phyloP scores from a whole-genome alignment of 164 flowering plant species.

The Buxus sempervirens region DNA sequence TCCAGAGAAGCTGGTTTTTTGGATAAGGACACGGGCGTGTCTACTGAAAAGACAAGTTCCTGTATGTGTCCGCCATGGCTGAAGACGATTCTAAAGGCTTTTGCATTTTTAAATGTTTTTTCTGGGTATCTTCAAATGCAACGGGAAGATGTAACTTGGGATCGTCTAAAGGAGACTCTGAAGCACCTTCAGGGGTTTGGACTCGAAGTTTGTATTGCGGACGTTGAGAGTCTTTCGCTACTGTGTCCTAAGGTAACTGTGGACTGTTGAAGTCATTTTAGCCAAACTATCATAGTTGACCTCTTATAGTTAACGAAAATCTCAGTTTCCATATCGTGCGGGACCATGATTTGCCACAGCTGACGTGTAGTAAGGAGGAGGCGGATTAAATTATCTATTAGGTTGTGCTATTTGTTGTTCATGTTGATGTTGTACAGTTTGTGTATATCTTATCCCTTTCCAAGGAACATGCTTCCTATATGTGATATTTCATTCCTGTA shows the following conservation, averaged over 20 bases:
- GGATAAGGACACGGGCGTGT: slow-evolving; percentile 10
- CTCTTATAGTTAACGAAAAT: no score
- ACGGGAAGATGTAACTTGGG: slow-evolving; percentile 26
- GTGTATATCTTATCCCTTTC: no score
- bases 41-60: slow-evolving; percentile 9
- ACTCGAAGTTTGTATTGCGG: slow-evolving; percentile 38
- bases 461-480: no score
- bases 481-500: no score
- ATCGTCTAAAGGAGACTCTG: slow-evolving; percentile 36
- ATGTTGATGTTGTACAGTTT: no score
- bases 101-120: slow-evolving; percentile 62
- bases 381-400: no score
- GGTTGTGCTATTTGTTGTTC: no score
- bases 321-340: not conserved
- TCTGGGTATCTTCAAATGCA: slow-evolving; percentile 44
- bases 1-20: slow-evolving; percentile 19
- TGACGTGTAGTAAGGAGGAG: no score
- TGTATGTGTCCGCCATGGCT: slow-evolving; percentile 83
- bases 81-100: slow-evolving; percentile 52
- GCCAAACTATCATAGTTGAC: not conserved
- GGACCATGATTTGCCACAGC: no score
- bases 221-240: slow-evolving; percentile 50
- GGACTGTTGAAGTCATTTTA: not conserved
- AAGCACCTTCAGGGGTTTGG: slow-evolving; percentile 39
- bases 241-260: slow-evolving; percentile 74